phyloP scores from a whole-genome alignment of 2,329 filamentous ascomycete genomes.

The Hypoxylon sp. region DNA sequence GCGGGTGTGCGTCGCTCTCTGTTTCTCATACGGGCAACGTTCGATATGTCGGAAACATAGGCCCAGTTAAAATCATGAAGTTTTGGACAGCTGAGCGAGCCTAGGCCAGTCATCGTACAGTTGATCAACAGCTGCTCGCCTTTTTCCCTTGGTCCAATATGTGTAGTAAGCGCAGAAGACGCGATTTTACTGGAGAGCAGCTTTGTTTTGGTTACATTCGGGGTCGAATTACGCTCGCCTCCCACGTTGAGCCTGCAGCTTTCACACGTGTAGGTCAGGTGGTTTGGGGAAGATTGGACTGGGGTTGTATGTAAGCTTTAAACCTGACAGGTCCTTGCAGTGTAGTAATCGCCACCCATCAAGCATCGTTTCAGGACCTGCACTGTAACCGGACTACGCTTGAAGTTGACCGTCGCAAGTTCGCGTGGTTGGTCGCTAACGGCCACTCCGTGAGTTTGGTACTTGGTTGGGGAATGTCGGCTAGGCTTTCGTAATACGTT shows the following conservation, averaged over 20 bases:
- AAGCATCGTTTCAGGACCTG: constrained; percentile 44
- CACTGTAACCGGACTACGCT: constrained; percentile 37
- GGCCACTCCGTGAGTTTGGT: constrained; percentile 41
- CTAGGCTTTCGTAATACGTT: constrained; percentile 20
- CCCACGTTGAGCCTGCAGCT: constrained; percentile 49
- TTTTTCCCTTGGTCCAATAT: constrained; percentile 29
- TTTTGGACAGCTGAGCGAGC: constrained; percentile 33
- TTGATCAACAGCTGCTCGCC: constrained; percentile 39
- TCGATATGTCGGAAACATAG: constrained; percentile 24
- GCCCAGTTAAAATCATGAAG: constrained; percentile 30
- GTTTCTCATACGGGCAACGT: constrained; percentile 33
- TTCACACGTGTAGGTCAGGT: constrained; percentile 48
- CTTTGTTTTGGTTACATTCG: constrained; percentile 44
- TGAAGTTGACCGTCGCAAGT: constrained; percentile 27
- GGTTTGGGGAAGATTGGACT: constrained; percentile 43
- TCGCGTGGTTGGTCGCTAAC: constrained; percentile 38
- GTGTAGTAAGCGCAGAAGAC: constrained; percentile 49
- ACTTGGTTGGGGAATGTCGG: constrained; percentile 35
- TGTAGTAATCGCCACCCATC: constrained; percentile 46
- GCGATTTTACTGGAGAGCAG: constrained; percentile 26
- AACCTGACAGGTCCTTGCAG: constrained; percentile 44
- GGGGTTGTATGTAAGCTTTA: constrained; percentile 42
- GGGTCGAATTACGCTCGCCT: constrained; percentile 45
- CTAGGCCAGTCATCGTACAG: constrained; percentile 30
- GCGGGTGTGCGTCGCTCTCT: constrained; percentile 13